Evolutionary conservation across 73 alveolate genomes (phyloP), one percentile per base, ranked within the genome.

Genomic region (Paraurostyla sp.): DNA sequence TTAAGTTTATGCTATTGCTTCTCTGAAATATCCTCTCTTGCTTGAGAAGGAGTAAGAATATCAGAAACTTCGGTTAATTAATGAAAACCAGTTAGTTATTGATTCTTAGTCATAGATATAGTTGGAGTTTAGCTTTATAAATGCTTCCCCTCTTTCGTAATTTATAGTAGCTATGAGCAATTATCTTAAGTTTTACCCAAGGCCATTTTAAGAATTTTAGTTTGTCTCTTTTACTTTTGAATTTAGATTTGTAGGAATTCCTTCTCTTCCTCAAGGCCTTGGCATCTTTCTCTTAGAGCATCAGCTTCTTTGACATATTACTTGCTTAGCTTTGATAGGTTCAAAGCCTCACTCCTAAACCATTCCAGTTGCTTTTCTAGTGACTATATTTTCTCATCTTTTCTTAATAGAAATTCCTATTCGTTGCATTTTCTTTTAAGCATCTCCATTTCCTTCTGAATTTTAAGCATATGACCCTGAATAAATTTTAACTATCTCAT

Each of bases 211-310:
- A 83, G 85, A 27, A 63, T n/a, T 33, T 83, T 83, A 29, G 54
- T 83, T 43, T 63, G 46, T 58, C 91, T 13, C 29, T 89, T 93
- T 58, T 94, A 60, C 59, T 87, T 92, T 60, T 91, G 83, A 60
- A 76, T 84, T 83, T 89, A 84, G 40, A 59, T 83, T 75, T 88
- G 88, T 81, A 83, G 46, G 91, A 93, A 89, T 1, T 84, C n/a
- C 23, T 91, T 78, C 86, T 89, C 97, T 73, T 93, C 95, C 30
- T 76, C 92, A 29, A 89, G 33, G 0, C 90, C 89, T 51, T 89
- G 95, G 20, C 80, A 87, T 40, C 76, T 78, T 43, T 63, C 33
- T 57, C 75, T 29, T 76, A 43, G 33, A 9, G 71, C 32, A 2
- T 87, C 90, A 7, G 49, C 60, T 78, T 78, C 94, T 33, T 56